phyloP scores from a whole-genome alignment of 192 early-diverging fungal genomes.

The Rhizoclosmatium sp. region DNA sequence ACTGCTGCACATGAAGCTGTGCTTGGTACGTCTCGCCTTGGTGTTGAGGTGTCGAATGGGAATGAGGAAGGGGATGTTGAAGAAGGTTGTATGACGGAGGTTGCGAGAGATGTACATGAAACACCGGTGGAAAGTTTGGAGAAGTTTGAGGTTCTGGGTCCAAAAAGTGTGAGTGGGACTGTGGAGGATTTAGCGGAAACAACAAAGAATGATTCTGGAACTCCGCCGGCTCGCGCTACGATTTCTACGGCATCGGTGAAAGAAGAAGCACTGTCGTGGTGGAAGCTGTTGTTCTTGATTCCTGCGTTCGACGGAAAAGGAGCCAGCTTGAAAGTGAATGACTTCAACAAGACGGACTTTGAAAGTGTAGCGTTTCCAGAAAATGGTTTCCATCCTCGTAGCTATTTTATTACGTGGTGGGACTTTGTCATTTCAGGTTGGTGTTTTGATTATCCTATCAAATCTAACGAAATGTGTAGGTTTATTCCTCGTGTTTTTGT shows the following conservation, averaged over 20 bases:
- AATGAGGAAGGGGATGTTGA: too few relatives aligned
- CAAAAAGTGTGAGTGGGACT: too few relatives aligned
- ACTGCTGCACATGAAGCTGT: too few relatives aligned
- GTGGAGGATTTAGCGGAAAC: too few relatives aligned
- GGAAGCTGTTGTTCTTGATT: conserved; percentile 3
- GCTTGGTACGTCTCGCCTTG: too few relatives aligned
- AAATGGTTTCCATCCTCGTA: conserved; percentile 18
- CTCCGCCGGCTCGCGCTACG: too few relatives aligned
- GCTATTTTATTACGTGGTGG: conserved; percentile 3
- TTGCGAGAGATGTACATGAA: too few relatives aligned
- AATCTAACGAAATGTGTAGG: not conserved
- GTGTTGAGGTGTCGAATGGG: too few relatives aligned
- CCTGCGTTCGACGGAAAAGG: conserved; percentile 15
- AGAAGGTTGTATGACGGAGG: too few relatives aligned
- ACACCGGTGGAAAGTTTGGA: too few relatives aligned
- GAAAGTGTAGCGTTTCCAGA: not conserved
- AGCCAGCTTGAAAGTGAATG: not conserved
- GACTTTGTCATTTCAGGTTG: conserved; percentile 2
- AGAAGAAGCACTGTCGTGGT: not conserved
- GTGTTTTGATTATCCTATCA: not conserved
- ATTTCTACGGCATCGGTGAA: not conserved
- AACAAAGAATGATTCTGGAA: too few relatives aligned
- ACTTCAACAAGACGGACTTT: conserved; percentile 15
- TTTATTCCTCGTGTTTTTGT: not conserved
- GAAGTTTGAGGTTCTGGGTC: too few relatives aligned